Evolutionary conservation across 1,284 basidiomycete genomes (phyloP), one percentile per base, ranked within the genome.

Genomic region (Melampsora americana): DNA sequence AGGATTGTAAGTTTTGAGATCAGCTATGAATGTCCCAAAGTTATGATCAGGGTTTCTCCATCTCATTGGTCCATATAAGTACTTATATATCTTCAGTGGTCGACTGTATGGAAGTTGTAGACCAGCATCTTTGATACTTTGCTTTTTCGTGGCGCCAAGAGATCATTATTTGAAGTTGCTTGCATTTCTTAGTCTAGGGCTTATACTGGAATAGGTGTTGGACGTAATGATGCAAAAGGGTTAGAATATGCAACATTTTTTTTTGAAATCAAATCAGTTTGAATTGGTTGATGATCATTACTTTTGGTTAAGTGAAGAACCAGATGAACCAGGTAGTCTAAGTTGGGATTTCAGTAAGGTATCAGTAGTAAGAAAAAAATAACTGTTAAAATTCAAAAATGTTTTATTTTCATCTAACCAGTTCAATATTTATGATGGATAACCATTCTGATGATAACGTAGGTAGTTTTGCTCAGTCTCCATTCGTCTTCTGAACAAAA

Each of bases 361-460:
- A 1, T 64, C 70, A 7, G 0, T 72, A 46, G 61, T 72, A 9
- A 30, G 53, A 20, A 53, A n/a, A 28, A 1, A 28, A 44, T 60
- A 23, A 72, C 35, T 18, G n/a, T 30, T 12, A 59, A 46, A 30
- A 42, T 2, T 39, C n/a, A n/a, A 16, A 78, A 59, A 77, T 78
- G 23, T 78, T 62, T 16, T 60, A 79, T 14, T 46, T 30, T 23
- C 77, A 75, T 66, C 56, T 23, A 23, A 44, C 32, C 20, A 14
- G 26, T 32, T 53, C 60, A 42, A 66, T 81, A 16, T 73, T 75
- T 65, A 73, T 79, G 12, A 67, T 69, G 26, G 79, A 79, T 50
- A 80, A 77, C 23, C 80, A 81, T 62, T 81, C 77, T 66, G 80
- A 81, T 66, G 74, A 81, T 71, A 76, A 74, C n/a, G n/a, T n/a